phyloP scores from a whole-genome alignment of 164 flowering plant species.

The Magnolia kwangsiensis region DNA sequence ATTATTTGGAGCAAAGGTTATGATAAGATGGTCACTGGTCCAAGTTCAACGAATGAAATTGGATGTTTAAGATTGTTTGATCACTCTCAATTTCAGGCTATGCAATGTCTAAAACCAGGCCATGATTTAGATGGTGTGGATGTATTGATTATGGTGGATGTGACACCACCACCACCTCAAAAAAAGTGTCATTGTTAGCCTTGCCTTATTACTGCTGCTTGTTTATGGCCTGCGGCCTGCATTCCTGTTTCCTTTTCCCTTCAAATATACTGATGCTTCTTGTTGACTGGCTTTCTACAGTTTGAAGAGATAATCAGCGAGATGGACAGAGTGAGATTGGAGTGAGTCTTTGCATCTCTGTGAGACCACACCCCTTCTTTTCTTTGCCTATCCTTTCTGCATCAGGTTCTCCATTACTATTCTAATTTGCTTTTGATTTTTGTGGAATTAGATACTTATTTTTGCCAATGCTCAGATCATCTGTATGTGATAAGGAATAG shows the following conservation, averaged over 20 bases:
- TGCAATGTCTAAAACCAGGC: not conserved
- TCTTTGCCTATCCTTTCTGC: not conserved
- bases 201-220: not conserved
- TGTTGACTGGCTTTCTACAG: not conserved
- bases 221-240: not conserved
- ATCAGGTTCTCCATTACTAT: not conserved
- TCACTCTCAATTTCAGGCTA: not conserved
- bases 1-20: too few species aligned
- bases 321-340: conserved; percentile 17
- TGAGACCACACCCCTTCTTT: not conserved
- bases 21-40: too few species aligned
- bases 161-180: not conserved
- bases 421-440: not conserved
- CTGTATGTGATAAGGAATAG: not conserved
- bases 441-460: not conserved
- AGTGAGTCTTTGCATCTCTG: not conserved
- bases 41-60: too few species aligned
- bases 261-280: not conserved
- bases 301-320: conserved; percentile 13
- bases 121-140: not conserved
- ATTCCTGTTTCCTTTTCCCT: not conserved
- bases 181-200: not conserved
- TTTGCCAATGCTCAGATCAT: not conserved
- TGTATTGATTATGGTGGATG: not conserved
- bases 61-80: not conserved